Evolutionary conservation across 768 basidiomycete genomes (phyloP).

Genomic region (Amanita rubescens): DNA sequence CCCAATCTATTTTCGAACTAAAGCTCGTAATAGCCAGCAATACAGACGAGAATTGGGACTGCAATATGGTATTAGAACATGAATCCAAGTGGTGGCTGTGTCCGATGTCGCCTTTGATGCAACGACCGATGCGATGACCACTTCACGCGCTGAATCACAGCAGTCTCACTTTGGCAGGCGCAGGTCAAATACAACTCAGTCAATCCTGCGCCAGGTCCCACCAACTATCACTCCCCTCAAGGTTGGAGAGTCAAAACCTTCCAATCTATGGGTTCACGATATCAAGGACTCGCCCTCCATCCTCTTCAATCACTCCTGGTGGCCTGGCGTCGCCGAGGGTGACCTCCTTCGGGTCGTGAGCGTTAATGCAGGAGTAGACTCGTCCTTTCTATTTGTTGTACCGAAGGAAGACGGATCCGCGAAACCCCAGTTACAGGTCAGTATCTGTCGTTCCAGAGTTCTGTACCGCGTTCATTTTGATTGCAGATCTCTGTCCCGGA

Average conservation of each 20-base stretch:
- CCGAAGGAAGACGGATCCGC: constrained; percentile 53
- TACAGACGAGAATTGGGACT: too few relatives aligned
- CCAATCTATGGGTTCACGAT: constrained; percentile 75
- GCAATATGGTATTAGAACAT: too few relatives aligned
- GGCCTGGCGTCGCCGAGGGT: constrained; percentile 75
- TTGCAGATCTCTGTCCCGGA: constrained; percentile 67
- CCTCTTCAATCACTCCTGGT: constrained; percentile 64
- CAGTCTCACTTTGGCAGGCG: constrained; percentile 47
- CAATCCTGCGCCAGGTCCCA: constrained; percentile 43
- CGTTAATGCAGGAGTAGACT: constrained; percentile 28
- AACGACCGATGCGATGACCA: constrained; percentile 34
- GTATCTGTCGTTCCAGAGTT: constrained; percentile 3
- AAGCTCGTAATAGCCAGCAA: too few relatives aligned
- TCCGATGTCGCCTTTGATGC: not conserved
- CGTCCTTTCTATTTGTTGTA: constrained; percentile 57
- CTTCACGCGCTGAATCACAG: constrained; percentile 60
- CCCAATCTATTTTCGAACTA: too few relatives aligned
- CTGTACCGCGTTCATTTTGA: not conserved
- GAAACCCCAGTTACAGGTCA: constrained; percentile 62
- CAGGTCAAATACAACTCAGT: constrained; percentile 72
- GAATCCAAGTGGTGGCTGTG: too few relatives aligned
- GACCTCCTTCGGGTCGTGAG: constrained; percentile 57
- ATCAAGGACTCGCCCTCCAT: constrained; percentile 50
- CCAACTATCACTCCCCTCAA: constrained; percentile 36
- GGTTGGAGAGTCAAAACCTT: constrained; percentile 52